These are phyloP conservation scores for Fraxinus nigra DNA, from an alignment of 305 asterid species.

Conservation along the genomic window DNA sequence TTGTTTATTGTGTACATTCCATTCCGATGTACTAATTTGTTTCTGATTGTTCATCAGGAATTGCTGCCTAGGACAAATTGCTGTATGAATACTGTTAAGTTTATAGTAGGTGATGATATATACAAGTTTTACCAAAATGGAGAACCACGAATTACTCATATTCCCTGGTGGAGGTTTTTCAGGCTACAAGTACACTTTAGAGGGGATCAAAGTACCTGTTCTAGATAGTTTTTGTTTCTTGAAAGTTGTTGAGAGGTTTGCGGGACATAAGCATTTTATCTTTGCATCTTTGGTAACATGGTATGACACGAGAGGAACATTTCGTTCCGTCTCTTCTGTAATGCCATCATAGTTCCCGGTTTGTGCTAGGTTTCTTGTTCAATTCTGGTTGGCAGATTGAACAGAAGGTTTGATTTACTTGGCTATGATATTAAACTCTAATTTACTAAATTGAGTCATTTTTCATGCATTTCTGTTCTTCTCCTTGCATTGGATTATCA, in stretches of 20 bases:
- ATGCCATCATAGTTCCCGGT: constrained; percentile 13
- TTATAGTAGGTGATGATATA: constrained; percentile 30
- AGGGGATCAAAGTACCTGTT: constrained; percentile 30
- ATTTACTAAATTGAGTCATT: constrained; percentile 14
- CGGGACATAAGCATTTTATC: constrained; percentile 25
- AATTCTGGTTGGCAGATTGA: constrained; percentile 14
- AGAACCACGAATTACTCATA: constrained; percentile 22
- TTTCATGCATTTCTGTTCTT: neutral
- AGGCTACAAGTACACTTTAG: constrained; percentile 31
- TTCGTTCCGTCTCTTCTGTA: constrained; percentile 18
- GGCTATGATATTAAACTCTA: constrained; percentile 25
- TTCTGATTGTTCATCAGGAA: constrained; percentile 39
- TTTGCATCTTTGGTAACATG: constrained; percentile 26
- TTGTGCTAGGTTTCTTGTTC: neutral
- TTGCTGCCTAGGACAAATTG: constrained; percentile 57
- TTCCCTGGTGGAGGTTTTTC: constrained; percentile 25
- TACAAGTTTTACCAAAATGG: constrained; percentile 28
- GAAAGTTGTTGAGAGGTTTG: constrained; percentile 37
- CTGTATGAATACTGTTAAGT: constrained; percentile 23
- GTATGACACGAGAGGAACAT: constrained; percentile 21
- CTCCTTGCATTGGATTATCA: neutral
- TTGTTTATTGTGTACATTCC: neutral
- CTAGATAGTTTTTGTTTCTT: constrained; percentile 41
- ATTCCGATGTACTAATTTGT: neutral
- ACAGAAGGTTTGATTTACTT: constrained; percentile 17